Percentiles rank a stretch among this genome's conserved stretches.
Conservation (phyloP, 2,329 filamentous ascomycete genomes). For the Thielaviopsis ethacetica region DNA sequence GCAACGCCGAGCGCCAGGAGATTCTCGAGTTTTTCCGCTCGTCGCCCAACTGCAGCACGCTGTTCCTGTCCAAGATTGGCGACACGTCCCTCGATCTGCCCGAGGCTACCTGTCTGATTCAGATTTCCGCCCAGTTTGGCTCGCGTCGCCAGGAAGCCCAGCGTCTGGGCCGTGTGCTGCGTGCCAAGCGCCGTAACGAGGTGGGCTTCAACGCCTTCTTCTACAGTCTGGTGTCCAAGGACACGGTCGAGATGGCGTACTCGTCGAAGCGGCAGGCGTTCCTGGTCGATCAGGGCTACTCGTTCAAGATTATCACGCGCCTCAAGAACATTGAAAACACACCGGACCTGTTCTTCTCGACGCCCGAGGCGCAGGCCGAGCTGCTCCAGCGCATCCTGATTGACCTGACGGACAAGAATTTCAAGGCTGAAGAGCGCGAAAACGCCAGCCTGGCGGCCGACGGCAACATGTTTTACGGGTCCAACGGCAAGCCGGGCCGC, state of each 20-base stretch:
- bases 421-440: constrained; percentile 12
- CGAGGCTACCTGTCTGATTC: constrained; percentile 90
- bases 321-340: constrained; percentile 80
- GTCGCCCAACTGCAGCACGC: constrained; percentile 75
- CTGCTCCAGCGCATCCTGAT: constrained; percentile 78
- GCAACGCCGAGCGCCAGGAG: constrained; percentile 66
- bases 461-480: constrained; percentile 15
- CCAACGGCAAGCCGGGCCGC: constrained; percentile 7
- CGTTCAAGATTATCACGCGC: constrained; percentile 97
- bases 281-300: constrained; percentile 92
- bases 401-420: constrained; percentile 45
- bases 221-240: constrained; percentile 92
- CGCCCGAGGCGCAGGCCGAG: constrained; percentile 65
- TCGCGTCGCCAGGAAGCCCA: constrained; percentile 95
- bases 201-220: constrained; percentile 99
- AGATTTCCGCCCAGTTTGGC: constrained; percentile 94
- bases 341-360: constrained; percentile 62
- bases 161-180: constrained; percentile 76
- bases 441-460: constrained; percentile 6
- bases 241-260: constrained; percentile 96
- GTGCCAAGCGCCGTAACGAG: constrained; percentile 89
- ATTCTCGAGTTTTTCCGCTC: constrained; percentile 93
- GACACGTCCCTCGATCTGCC: constrained; percentile 96
- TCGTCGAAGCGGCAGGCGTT: constrained; percentile 94
- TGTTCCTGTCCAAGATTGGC: constrained; percentile 94